Evolutionary conservation across 257 asterid genomes (phyloP).

Genomic region (Solanum ossicruentum): DNA sequence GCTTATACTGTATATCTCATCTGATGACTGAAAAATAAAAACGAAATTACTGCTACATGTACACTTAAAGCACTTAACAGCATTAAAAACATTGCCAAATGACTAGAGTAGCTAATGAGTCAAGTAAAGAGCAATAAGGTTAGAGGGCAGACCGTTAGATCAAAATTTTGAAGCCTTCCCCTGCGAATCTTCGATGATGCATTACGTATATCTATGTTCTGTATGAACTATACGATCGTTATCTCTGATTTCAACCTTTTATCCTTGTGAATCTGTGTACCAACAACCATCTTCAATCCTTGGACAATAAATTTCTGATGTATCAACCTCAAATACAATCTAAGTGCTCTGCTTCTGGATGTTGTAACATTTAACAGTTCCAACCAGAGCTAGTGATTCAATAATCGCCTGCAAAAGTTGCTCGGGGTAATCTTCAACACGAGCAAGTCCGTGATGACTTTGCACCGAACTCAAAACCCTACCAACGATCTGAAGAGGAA

Average conservation of each 20-base stretch:
- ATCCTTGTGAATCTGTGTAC: neutral
- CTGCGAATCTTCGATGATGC: neutral
- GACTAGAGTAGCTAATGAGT: neutral
- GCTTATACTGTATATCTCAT: neutral
- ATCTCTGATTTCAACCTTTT: neutral
- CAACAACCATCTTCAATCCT: neutral
- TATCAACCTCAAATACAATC: neutral
- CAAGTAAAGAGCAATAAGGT: neutral
- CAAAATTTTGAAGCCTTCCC: neutral
- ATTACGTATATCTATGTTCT: neutral
- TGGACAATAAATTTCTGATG: neutral
- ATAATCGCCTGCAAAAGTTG: slow-evolving; percentile 51
- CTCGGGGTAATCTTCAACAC: slow-evolving; percentile 57
- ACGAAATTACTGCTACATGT: neutral
- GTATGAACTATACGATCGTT: neutral
- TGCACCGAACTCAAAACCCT: slow-evolving; percentile 43
- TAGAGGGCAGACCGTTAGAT: neutral
- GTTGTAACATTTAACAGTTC: slow-evolving; percentile 61
- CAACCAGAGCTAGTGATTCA: slow-evolving; percentile 63
- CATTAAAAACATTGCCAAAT: neutral
- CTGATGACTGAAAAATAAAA: neutral
- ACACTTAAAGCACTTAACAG: neutral
- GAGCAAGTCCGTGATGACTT: slow-evolving; percentile 29
- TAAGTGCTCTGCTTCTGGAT: neutral
- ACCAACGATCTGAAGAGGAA: slow-evolving; percentile 53